Evolutionary conservation across 345 rosid species (phyloP).

Genomic region (Linum tenue): DNA sequence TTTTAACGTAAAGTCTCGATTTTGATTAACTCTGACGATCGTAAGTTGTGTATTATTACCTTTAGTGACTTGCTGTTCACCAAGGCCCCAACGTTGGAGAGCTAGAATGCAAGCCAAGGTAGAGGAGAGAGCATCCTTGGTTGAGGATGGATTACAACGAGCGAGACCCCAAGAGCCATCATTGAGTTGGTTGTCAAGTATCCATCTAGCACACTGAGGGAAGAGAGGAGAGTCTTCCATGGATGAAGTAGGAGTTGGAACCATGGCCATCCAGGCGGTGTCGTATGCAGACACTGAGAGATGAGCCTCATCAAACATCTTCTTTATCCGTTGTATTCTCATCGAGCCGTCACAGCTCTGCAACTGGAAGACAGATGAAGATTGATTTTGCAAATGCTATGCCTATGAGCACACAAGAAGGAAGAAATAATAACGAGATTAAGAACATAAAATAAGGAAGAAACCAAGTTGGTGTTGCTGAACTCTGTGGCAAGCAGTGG

Average conservation of each 20-base stretch:
- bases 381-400: too few relatives aligned
- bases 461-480: too few relatives aligned
- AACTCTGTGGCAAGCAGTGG: too few relatives aligned
- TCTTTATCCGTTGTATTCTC: too few relatives aligned
- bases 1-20: background rate
- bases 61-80: constrained; percentile 1
- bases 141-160: constrained; percentile 3
- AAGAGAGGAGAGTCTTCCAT: background rate
- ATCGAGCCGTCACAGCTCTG: too few relatives aligned
- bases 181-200: constrained; percentile 2
- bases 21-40: background rate
- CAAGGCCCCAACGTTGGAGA: constrained; percentile 9
- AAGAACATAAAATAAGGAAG: too few relatives aligned
- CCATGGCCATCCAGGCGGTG: background rate
- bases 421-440: too few relatives aligned
- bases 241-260: background rate
- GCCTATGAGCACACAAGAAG: too few relatives aligned
- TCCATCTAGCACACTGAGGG: constrained; percentile 1
- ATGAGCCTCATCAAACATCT: too few relatives aligned
- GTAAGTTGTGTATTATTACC: constrained; percentile 1
- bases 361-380: too few relatives aligned
- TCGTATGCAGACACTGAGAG: background rate
- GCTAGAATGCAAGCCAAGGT: constrained; percentile 13
- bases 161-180: constrained; percentile 17
- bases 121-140: constrained; percentile 13